A percentile compares a stretch with the other conserved stretches of the same genome.
phyloP scores from a whole-genome alignment of 2,329 filamentous ascomycete species.

The Amphichorda felina region DNA sequence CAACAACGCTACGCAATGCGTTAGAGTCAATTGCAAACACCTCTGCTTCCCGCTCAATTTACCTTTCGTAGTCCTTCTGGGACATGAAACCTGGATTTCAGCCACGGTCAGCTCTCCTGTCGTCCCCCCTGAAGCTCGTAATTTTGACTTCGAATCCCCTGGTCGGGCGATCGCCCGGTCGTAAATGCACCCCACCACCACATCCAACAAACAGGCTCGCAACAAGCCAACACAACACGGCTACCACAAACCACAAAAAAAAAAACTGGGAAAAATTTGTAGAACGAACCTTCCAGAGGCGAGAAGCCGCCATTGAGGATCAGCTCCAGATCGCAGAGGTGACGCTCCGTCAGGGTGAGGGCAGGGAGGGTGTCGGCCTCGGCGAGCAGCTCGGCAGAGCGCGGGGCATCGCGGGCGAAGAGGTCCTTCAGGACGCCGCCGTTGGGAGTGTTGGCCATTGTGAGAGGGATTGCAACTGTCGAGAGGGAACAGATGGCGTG shows the following conservation, averaged over 20 bases:
- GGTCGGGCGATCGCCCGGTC: slow-evolving; percentile 7
- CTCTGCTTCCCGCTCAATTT: slow-evolving; percentile 19
- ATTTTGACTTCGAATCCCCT: too few species aligned
- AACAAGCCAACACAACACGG: too few species aligned
- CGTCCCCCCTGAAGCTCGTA: too few species aligned
- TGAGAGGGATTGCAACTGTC: slow-evolving; percentile 10
- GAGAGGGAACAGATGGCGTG: not conserved
- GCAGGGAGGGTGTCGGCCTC: slow-evolving; percentile 84
- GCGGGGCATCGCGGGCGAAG: slow-evolving; percentile 79
- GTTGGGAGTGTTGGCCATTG: slow-evolving; percentile 62
- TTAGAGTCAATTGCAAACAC: not conserved
- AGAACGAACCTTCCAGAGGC: slow-evolving; percentile 77
- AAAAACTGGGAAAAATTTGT: not conserved
- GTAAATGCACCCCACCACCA: too few species aligned
- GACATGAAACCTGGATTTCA: slow-evolving; percentile 73
- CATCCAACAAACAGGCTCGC: too few species aligned
- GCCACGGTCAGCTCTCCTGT: slow-evolving; percentile 6
- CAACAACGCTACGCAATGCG: slow-evolving; percentile 58
- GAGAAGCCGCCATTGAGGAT: slow-evolving; percentile 97
- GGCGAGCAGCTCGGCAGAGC: slow-evolving; percentile 63
- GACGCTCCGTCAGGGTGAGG: slow-evolving; percentile 77
- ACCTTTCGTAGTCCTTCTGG: slow-evolving; percentile 94
- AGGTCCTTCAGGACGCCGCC: slow-evolving; percentile 97
- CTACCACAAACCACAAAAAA: not conserved
- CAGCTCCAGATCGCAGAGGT: slow-evolving; percentile 94